Evolutionary conservation across 768 basidiomycete species (phyloP), one percentile per base, ranked within the genome.

Genomic region (Pulveroboletus frians): DNA sequence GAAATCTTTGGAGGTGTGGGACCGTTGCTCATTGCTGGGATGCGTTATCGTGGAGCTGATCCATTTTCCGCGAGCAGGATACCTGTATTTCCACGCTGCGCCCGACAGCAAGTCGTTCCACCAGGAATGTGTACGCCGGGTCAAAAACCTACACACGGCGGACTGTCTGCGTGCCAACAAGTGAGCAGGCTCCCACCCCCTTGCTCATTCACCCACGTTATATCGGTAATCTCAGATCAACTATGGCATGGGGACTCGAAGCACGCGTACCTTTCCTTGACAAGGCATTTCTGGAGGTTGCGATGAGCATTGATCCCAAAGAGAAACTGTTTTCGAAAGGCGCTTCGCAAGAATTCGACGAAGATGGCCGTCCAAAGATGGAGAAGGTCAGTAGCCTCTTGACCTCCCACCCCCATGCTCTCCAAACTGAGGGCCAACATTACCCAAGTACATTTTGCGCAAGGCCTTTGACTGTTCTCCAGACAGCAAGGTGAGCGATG

Each of bases 241-340:
- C 96, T 8, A 98, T 99, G 96, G 96, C 96, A 1, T 99, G 95
- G 94, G 96, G 96, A 54, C 82, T 99, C 40, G 96, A 99, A 68
- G 93, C 93, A 3, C 91, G 96, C 41, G 96, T 99, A 5, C 96
- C 96, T 11, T 99, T 99, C 83, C 82, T 99, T 47, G 96, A 99
- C 76, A 95, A 93, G 72, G 73, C 80, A 14, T 99, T 99, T 81
- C 75, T 99, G 45, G 92, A 98, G 47, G 88, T 88, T 18, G 78
- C 93, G 2, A 91, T 99, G 92, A 86, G 85, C 71, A 71, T 93
- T 58, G 84, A 94, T 56, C 79, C 96, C 2, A 79, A 83, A 61
- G 78, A 87, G 50, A 99, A 99, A 69, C 82, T 80, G 77, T 98
- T 97, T 73, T 75, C 62, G 60, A 97, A 93, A 68, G 92, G 90